Percentiles rank a stretch among this genome's conserved stretches.
Conservation (phyloP, 768 basidiomycete species). For the Mycena galopus region DNA sequence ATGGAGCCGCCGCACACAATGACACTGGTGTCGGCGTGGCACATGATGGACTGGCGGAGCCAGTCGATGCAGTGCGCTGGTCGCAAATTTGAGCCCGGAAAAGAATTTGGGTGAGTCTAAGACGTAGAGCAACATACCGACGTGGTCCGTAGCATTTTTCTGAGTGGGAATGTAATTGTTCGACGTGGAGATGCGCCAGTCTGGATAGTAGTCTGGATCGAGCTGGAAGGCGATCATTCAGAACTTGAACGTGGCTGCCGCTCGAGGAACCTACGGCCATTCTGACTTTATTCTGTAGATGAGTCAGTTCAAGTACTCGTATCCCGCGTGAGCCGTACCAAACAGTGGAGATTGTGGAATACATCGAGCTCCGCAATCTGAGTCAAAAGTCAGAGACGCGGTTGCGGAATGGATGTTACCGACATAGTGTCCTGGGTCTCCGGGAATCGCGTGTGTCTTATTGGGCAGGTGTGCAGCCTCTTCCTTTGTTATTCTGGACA, state of each 20-base stretch:
- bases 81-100: background rate
- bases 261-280: background rate
- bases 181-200: constrained; percentile 29
- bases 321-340: background rate
- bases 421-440: background rate
- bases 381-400: background rate
- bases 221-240: background rate
- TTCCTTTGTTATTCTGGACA: constrained; percentile 22
- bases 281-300: constrained; percentile 5
- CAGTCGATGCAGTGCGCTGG: constrained; percentile 29
- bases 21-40: constrained; percentile 28
- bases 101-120: background rate
- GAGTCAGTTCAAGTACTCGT: background rate
- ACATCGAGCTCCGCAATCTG: background rate
- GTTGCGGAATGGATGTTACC: background rate
- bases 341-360: background rate
- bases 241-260: background rate
- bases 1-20: constrained; percentile 14
- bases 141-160: background rate
- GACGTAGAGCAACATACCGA: background rate
- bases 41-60: constrained; percentile 31
- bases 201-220: too few relatives aligned
- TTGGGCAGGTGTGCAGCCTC: constrained; percentile 34
- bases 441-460: constrained; percentile 32
- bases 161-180: constrained; percentile 23